Conservation (phyloP, 164 flowering plant genomes). For the Echeveria elegans region DNA sequence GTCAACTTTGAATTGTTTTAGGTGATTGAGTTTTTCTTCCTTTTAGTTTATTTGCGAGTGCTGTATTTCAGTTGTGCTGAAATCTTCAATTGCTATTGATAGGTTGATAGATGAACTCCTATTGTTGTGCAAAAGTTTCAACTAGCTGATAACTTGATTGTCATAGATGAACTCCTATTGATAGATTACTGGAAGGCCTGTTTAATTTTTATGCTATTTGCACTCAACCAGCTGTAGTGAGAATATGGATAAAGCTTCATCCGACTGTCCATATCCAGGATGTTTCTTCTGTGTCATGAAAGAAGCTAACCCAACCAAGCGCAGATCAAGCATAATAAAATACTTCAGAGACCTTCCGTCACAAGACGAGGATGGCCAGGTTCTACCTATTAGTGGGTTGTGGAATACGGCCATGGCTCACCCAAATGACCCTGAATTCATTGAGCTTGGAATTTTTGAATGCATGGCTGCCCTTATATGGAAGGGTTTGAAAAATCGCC, state of each 20-base stretch:
- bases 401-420: slow-evolving; percentile 99
- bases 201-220: neutral
- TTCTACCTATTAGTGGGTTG: slow-evolving; percentile 93
- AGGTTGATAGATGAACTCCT: neutral
- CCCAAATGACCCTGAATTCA: slow-evolving; percentile 97
- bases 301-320: slow-evolving; percentile 87
- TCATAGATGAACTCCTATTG: too few species aligned
- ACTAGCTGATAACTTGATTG: neutral
- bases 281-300: slow-evolving; percentile 99
- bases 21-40: neutral
- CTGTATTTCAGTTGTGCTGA: too few species aligned
- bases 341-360: slow-evolving; percentile 94
- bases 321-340: slow-evolving; percentile 76
- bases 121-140: neutral
- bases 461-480: slow-evolving; percentile 96
- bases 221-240: neutral
- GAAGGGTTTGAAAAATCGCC: slow-evolving; percentile 89
- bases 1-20: neutral
- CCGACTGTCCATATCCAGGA: slow-evolving; percentile 93
- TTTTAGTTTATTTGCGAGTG: too few species aligned
- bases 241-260: slow-evolving; percentile 66
- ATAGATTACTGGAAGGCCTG: neutral
- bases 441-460: slow-evolving; percentile 89
- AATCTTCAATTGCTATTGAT: neutral
- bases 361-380: slow-evolving; percentile 97